Base-by-base conservation (phyloP, 495 filamentous ascomycete species). In the Schizothecium vesticola region DNA sequence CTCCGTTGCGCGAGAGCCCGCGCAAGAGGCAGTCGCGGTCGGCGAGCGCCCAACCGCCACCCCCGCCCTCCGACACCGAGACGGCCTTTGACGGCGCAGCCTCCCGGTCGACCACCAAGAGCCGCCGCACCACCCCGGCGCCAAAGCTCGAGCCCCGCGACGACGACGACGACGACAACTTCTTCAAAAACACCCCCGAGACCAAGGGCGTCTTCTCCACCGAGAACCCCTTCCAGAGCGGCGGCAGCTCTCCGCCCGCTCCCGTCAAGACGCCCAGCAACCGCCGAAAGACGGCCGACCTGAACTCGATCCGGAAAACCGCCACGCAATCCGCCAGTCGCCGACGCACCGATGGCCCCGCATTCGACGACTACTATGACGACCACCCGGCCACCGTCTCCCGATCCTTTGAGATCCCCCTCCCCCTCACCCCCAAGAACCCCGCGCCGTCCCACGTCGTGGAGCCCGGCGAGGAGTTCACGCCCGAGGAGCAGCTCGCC, bases 141-240 rank as follows among this genome's bases (percentile, higher is more conserved):
- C 70, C 82, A 7, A 84, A 86, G 66, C 72, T 73, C 3, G 84
- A 86, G 65, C 65, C 73, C 29, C 64, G 64, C 12, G 80, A 82
- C 56, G 74, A 80, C 16, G 79, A 79, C 11, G n/a, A 72, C 77
- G 33, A 43, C 4, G 43, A 51, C 43, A n/a, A 51, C 57, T 76
- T 83, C 64, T 82, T 82, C 65, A 79, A 77, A 71, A 78, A 74
- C 8, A 80, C 79, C 19, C 80, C 79, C 6, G 79, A 80, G 67
- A 80, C 78, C 36, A 84, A 85, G 23, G 87, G 83, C 72, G 85
- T 91, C 68, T 97, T 98, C 78, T 90, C 89, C 33, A 82, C 86
- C 72, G 93, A 98, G 60, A 99, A 99, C 73, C 94, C 95, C 1
- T 99, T 99, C 73, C 95, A 99, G 76, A 95, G 92, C 73, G 93